phyloP scores from a whole-genome alignment of 169 alveolate genomes.

The Plasmodium inui region DNA sequence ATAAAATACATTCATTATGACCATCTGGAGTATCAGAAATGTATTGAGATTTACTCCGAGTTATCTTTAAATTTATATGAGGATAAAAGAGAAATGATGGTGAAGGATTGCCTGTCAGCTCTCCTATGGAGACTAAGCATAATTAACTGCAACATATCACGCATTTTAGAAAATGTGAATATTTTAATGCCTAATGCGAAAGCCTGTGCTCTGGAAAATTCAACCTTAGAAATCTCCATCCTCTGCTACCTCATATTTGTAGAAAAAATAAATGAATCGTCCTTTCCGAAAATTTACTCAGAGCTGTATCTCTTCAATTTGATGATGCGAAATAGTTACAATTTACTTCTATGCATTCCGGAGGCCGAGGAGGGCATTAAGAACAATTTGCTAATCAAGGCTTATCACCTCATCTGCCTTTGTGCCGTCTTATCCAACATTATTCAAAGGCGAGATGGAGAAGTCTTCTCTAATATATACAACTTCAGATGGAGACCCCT shows the following conservation, averaged over 20 bases:
- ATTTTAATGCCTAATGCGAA: constrained; percentile 71
- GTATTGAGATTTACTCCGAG: constrained; percentile 11
- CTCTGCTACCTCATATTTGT: constrained; percentile 54
- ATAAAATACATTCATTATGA: constrained; percentile 37
- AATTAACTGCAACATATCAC: constrained; percentile 36
- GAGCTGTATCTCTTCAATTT: constrained; percentile 70
- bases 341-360: constrained; percentile 57
- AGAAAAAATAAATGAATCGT: constrained; percentile 34
- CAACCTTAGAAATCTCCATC: constrained; percentile 66
- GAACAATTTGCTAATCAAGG: constrained; percentile 36
- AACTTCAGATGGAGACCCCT: constrained; percentile 73
- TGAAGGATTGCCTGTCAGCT: constrained; percentile 27
- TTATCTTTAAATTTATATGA: not conserved
- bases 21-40: constrained; percentile 27
- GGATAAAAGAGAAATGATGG: constrained; percentile 9
- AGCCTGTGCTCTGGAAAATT: constrained; percentile 73
- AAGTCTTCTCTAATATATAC: constrained; percentile 39
- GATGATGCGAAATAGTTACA: constrained; percentile 73
- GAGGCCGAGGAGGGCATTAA: constrained; percentile 17
- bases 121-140: constrained; percentile 73
- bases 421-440: constrained; percentile 27
- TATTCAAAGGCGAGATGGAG: constrained; percentile 30
- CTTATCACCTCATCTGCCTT: constrained; percentile 56
- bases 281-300: constrained; percentile 63
- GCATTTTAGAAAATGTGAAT: constrained; percentile 66